phyloP scores from a whole-genome alignment of 2,329 filamentous ascomycete genomes.

The Fusarium clavum region DNA sequence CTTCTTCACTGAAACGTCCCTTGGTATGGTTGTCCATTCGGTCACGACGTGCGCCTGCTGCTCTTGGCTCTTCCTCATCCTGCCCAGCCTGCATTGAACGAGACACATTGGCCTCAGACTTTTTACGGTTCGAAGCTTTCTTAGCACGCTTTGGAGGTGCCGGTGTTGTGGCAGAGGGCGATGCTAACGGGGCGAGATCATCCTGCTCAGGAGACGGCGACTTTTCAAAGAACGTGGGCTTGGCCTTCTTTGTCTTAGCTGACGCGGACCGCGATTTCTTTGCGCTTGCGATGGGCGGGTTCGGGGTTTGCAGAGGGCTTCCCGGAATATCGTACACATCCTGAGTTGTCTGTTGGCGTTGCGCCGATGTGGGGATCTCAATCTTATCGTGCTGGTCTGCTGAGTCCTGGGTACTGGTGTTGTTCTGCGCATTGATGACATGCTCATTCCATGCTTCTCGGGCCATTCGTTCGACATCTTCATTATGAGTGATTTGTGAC shows the following conservation, averaged over 20 bases:
- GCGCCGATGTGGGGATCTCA: slow-evolving; percentile 35
- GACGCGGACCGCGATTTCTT: slow-evolving; percentile 52
- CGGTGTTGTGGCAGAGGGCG: slow-evolving; percentile 49
- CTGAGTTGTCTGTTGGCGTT: slow-evolving; percentile 27
- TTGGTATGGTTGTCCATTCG: slow-evolving; percentile 48
- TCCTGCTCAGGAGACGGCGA: slow-evolving; percentile 40
- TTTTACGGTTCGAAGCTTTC: slow-evolving; percentile 45
- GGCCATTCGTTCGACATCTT: slow-evolving; percentile 49
- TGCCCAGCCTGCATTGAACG: slow-evolving; percentile 42
- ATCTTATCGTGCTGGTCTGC: slow-evolving; percentile 20
- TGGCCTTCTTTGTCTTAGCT: slow-evolving; percentile 60
- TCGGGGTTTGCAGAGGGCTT: slow-evolving; percentile 36
- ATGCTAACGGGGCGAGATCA: slow-evolving; percentile 45
- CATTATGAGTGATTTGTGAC: slow-evolving; percentile 22
- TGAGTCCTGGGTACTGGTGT: slow-evolving; percentile 24
- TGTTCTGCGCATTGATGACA: slow-evolving; percentile 48
- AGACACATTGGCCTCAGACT: slow-evolving; percentile 24
- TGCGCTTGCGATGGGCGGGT: slow-evolving; percentile 39
- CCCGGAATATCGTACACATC: slow-evolving; percentile 46
- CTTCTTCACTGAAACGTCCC: slow-evolving; percentile 59
- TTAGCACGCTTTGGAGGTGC: slow-evolving; percentile 49
- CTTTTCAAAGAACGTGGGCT: slow-evolving; percentile 59
- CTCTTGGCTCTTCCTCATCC: slow-evolving; percentile 37
- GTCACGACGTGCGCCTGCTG: slow-evolving; percentile 36
- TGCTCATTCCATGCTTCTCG: slow-evolving; percentile 53